A percentile compares a stretch with the other conserved stretches of the same genome.
Evolutionary conservation across 2,329 filamentous ascomycete genomes (phyloP).

Genomic region (Calycina herbarum): DNA sequence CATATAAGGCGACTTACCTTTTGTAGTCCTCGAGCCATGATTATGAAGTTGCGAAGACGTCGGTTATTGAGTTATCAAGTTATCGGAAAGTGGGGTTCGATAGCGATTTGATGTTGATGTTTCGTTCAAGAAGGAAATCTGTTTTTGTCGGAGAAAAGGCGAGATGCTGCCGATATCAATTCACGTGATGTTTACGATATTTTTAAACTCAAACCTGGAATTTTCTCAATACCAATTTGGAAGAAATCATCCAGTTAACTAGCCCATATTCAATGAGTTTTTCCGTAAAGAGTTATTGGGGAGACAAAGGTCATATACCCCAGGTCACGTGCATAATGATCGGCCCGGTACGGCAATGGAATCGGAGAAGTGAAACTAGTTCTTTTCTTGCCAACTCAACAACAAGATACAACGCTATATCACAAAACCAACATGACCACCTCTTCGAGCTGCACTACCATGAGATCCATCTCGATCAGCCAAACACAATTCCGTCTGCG

Average conservation of each 20-base stretch:
- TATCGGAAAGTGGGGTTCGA: not conserved
- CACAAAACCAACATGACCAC: not conserved
- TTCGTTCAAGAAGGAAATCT: not conserved
- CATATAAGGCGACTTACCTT: conserved; percentile 5
- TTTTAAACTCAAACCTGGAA: too few species aligned
- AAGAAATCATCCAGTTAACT: too few species aligned
- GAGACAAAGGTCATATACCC: too few species aligned
- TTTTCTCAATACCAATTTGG: too few species aligned
- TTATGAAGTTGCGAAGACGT: not conserved
- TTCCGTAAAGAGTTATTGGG: too few species aligned
- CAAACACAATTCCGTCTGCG: not conserved
- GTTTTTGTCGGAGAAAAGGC: not conserved
- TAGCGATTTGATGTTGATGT: not conserved
- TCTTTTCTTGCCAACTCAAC: too few species aligned
- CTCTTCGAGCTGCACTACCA: not conserved
- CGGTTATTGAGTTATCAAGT: not conserved
- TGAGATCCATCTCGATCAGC: not conserved
- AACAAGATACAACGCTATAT: too few species aligned
- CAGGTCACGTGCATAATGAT: too few species aligned
- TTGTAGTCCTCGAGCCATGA: conserved; percentile 15
- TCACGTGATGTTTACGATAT: not conserved
- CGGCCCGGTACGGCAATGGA: too few species aligned
- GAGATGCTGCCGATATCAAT: not conserved
- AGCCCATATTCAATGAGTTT: too few species aligned
- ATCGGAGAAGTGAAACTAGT: too few species aligned